Conservation (phyloP, 2,329 filamentous ascomycete species). For the Fusarium torulosum region DNA sequence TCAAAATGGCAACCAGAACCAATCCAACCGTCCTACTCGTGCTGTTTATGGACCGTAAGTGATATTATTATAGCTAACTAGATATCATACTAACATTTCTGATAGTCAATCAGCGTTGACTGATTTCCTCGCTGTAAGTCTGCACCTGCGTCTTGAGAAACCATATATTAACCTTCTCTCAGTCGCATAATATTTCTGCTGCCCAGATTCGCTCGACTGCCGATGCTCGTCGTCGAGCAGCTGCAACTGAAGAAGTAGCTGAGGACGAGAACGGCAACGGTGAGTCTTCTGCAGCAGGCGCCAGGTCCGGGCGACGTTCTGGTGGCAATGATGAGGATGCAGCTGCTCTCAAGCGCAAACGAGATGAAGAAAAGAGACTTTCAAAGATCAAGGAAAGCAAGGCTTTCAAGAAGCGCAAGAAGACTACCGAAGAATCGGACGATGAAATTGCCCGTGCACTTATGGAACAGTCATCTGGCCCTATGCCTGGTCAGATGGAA, state of each 20-base stretch:
- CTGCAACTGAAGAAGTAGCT: slow-evolving; percentile 39
- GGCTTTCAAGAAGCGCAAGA: slow-evolving; percentile 66
- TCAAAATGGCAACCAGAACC: slow-evolving; percentile 31
- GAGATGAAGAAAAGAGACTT: slow-evolving; percentile 64
- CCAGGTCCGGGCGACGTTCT: slow-evolving; percentile 47
- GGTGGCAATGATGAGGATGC: slow-evolving; percentile 46
- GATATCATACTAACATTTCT: slow-evolving; percentile 4
- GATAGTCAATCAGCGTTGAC: slow-evolving; percentile 65
- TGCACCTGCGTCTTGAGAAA: neutral
- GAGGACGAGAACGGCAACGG: slow-evolving; percentile 44
- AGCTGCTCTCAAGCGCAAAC: slow-evolving; percentile 52
- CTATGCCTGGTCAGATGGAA: slow-evolving; percentile 85
- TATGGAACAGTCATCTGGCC: slow-evolving; percentile 61
- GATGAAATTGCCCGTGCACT: slow-evolving; percentile 64
- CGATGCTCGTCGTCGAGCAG: slow-evolving; percentile 60
- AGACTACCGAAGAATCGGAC: slow-evolving; percentile 53
- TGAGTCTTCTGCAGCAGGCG: slow-evolving; percentile 30
- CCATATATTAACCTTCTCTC: slow-evolving; percentile 35
- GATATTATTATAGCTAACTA: neutral
- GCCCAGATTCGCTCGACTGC: slow-evolving; percentile 66
- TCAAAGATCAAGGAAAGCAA: slow-evolving; percentile 74
- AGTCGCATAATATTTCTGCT: slow-evolving; percentile 80
- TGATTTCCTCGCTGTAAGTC: slow-evolving; percentile 63
- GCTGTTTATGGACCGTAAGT: slow-evolving; percentile 58
- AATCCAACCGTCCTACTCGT: slow-evolving; percentile 44